Evolutionary conservation across 2,329 filamentous ascomycete species (phyloP).

Genomic region (Gnomoniopsis sp.): DNA sequence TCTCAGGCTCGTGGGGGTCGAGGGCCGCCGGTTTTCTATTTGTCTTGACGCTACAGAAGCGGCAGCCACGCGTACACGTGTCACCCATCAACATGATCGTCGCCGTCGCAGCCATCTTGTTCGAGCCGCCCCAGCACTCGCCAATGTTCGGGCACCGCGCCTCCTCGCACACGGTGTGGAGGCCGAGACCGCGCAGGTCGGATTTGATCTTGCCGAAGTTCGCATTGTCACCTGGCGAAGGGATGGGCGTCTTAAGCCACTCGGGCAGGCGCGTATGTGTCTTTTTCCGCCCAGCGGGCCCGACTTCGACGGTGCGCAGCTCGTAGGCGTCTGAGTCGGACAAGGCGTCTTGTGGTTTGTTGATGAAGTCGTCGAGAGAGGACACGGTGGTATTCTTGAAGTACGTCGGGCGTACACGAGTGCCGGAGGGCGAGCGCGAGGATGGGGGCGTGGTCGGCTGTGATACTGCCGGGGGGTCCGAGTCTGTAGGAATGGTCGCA

Average conservation of each 20-base stretch:
- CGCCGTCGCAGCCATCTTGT: constrained; percentile 86
- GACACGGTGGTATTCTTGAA: constrained; percentile 58
- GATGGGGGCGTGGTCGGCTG: constrained; percentile 16
- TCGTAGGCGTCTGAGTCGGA: constrained; percentile 54
- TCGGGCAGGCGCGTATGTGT: constrained; percentile 75
- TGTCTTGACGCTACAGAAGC: constrained; percentile 97
- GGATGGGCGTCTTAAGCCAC: constrained; percentile 97
- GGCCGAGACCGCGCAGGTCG: constrained; percentile 80
- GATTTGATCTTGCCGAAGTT: constrained; percentile 96
- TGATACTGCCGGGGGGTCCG: constrained; percentile 24
- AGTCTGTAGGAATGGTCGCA: constrained; percentile 41
- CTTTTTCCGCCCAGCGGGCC: constrained; percentile 58
- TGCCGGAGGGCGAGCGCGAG: neutral
- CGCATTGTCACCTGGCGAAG: constrained; percentile 58
- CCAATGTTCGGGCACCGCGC: constrained; percentile 96
- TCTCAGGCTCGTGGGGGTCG: constrained; percentile 93
- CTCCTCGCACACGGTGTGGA: constrained; percentile 98
- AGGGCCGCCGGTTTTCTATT: constrained; percentile 70
- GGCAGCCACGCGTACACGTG: constrained; percentile 92
- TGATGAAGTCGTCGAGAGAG: constrained; percentile 55
- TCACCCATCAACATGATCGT: constrained; percentile 99
- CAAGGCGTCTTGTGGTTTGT: constrained; percentile 40
- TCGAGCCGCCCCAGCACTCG: constrained; percentile 92
- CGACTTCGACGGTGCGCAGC: constrained; percentile 61
- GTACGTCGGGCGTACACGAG: constrained; percentile 44